Base-by-base conservation (phyloP, 1,284 basidiomycete species). In the Cystobasidium slooffiae region DNA sequence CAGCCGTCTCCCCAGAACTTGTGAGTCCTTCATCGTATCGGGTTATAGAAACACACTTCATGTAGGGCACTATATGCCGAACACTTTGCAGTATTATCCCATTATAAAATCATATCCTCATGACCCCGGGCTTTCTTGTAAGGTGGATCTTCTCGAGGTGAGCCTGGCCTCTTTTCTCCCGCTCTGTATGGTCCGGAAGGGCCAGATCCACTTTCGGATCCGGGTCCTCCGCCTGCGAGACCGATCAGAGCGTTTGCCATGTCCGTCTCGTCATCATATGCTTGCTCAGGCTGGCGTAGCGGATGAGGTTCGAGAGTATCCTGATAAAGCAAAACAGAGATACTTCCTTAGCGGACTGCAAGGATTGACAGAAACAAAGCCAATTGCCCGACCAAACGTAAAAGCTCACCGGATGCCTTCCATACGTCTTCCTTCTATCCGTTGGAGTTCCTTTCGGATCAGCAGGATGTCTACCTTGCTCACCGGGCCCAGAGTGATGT, bases 221-320 rank as follows among this genome's bases (percentile, higher is more conserved):
- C 39, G 10, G 44, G 49, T 6, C 49, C 64, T 24, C 64, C 69
- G 22, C 70, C 70, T 39, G 70, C 62, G 20, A 73, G 70, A 14
- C 70, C 70, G n/a, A 73, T 73, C 12, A 73, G 63, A 43, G 62
- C 70, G 49, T 73, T 73, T 8, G 70, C 70, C 37, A 62, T 73
- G 31, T 73, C 70, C 18, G 70, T 62, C n/a, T 73, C 70, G 24
- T 73, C 70, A 53, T 73, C 56, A 37, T 49, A 46, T 24, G 52
- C 59, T 14, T 72, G 31, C 14, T 73, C 70, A 41, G 62, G 20
- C 20, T 24, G 52, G 14, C 58, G 52, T 6, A 16, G n/a, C 18
- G 62, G 41, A 18, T 52, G 43, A 14, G 39, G 59, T 6, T 37
- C 10, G 43, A 16, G 22, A 37, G 62, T 44, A 5, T 44, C 16